These are phyloP conservation scores for Allium fistulosum DNA, from an alignment of 106 monocot species.

Conservation along the genomic window DNA sequence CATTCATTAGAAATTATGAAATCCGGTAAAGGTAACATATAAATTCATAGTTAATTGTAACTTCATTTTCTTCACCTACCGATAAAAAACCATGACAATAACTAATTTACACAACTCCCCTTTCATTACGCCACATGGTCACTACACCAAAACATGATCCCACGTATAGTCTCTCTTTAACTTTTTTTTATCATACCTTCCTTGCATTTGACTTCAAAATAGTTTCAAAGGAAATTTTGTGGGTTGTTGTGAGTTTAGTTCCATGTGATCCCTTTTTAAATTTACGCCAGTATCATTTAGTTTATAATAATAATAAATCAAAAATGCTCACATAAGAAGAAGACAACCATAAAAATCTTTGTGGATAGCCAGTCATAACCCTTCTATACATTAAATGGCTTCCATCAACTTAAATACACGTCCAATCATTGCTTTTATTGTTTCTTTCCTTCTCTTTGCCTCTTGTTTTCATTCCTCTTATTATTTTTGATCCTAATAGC, in stretches of 20 bases:
- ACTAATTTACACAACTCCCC: background rate
- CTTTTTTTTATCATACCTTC: constrained; percentile 1
- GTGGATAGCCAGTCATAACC: constrained; percentile 41
- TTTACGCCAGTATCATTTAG: background rate
- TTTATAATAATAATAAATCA: too few species aligned
- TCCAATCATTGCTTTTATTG: constrained; percentile 12
- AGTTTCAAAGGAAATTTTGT: constrained; percentile 2
- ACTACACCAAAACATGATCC: constrained; percentile 1
- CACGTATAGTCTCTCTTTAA: background rate
- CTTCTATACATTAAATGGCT: constrained; percentile 18
- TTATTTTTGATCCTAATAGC: background rate
- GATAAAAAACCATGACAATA: background rate
- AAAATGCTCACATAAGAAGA: constrained; percentile 7
- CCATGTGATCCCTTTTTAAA: too few species aligned
- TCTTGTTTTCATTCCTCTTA: background rate
- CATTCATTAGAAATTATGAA: too few species aligned
- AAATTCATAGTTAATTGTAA: too few species aligned
- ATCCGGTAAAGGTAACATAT: too few species aligned
- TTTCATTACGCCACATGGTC: constrained; percentile 3
- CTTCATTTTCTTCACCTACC: background rate
- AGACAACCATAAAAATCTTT: constrained; percentile 16
- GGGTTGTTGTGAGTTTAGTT: constrained; percentile 7
- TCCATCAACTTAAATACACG: background rate
- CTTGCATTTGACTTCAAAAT: background rate
- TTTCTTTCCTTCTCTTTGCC: constrained; percentile 4